Percentiles rank a stretch among this genome's conserved stretches.
These are phyloP conservation scores for Leccinum subgranulosum DNA, from an alignment of 768 basidiomycete genomes.

Conservation along the genomic window DNA sequence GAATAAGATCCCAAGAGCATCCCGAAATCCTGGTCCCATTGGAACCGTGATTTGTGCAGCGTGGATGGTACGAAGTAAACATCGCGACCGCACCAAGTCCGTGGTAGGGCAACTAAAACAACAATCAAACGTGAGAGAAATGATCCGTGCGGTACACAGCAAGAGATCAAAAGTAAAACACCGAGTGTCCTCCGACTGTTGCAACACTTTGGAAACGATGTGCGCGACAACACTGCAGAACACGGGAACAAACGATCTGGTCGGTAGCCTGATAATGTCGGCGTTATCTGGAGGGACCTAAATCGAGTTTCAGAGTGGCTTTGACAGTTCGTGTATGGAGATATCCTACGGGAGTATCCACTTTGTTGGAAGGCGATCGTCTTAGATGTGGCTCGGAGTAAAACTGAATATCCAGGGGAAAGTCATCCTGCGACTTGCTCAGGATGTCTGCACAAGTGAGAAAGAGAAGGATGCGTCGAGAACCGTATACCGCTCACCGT, in stretches of 20 bases:
- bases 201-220: conserved; percentile 40
- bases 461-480: neutral
- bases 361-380: conserved; percentile 28
- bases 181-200: conserved; percentile 41
- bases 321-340: neutral
- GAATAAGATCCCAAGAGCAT: conserved; percentile 32
- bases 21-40: conserved; percentile 21
- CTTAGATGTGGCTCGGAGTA: conserved; percentile 39
- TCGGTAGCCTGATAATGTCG: conserved; percentile 37
- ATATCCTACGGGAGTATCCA: conserved; percentile 33
- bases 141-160: conserved; percentile 39
- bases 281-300: conserved; percentile 36
- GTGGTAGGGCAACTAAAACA: conserved; percentile 38
- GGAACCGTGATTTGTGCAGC: conserved; percentile 26
- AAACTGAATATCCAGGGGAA: conserved; percentile 38
- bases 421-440: conserved; percentile 32
- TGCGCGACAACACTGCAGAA: conserved; percentile 48
- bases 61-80: conserved; percentile 41
- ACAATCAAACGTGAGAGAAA: conserved; percentile 41
- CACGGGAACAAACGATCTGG: conserved; percentile 39
- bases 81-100: conserved; percentile 33
- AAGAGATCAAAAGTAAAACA: conserved; percentile 51
- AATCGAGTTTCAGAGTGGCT: conserved; percentile 11
- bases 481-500: neutral
- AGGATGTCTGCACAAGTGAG: conserved; percentile 33